Evolutionary conservation across 1,284 basidiomycete genomes (phyloP), one percentile per base, ranked within the genome.

Genomic region (Phylloboletellus chloephorus): DNA sequence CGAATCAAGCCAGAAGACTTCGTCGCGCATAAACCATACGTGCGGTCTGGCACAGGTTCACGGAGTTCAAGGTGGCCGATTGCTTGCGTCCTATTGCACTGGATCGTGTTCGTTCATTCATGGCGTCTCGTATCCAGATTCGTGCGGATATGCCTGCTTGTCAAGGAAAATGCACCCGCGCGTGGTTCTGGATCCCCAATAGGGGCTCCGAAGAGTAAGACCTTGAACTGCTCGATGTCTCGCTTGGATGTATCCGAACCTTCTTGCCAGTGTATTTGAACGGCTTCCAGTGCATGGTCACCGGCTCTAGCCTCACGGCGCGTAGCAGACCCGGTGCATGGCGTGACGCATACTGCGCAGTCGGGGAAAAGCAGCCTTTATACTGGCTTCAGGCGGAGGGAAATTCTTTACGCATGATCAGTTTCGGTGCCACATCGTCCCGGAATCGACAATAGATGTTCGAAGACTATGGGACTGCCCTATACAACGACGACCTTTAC

Each of bases 101-200:
- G 13, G 11, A 10, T 6, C 10, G 13, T 10, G 25, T 12, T 26
- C 5, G 10, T 11, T n/a, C n/a, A 12, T n/a, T 26, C 25, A 25
- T 24, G 33, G 26, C 13, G 6, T 4, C n/a, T 7, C n/a, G n/a
- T n/a, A 19, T 16, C 30, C 59, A 73, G 44, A 69, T 86, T 19
- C 82, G 82, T 0, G 68, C 64, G 12, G 61, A 69, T 22, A 76
- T 86, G 70, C 82, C 82, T 0, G 63, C 73, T 24, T 86, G 82
- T 55, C 79, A 70, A 3, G 81, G 72, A n/a, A 77, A 76, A 16
- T 86, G 83, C 57, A 73, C 72, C 33, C 84, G 82, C 60, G 72
- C 76, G 6, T 88, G 76, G 69, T 78, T 78, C 59, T 88, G 83
- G 82, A 73, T 80, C 60, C 56, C 59, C n/a, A 64, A 71, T 40